Base-by-base conservation (phyloP, 148 eudicot species). In the Chenopodium quinoa region DNA sequence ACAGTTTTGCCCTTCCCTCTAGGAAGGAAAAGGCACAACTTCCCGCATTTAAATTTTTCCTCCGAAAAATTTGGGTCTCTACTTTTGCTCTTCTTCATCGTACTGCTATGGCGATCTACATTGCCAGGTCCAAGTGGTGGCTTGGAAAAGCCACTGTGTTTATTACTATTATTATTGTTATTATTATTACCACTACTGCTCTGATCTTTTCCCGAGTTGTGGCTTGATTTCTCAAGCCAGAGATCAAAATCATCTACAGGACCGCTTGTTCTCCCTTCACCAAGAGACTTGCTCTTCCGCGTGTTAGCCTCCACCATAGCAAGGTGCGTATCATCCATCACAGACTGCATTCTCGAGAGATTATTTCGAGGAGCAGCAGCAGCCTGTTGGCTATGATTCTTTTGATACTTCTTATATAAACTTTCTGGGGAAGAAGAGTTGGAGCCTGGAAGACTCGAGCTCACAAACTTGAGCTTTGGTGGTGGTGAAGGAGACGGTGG, bases 21-120 rank as follows among this genome's bases (percentile, higher is more conserved):
- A 5, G 98, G 97, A 32, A 93, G 60, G 88, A 91, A 91, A 86
- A 94, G 89, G 81, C 98, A 94, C 29, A 93, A 73, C 19, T 93
- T 91, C 27, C 95, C 94, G 44, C 98, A 94, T 85, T 91, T 93
- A 81, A 94, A 90, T 54, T 83, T 84, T 5, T 94, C 92, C 1
- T 88, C 94, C 0, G 48, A 31, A 40, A 76, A 66, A 66, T 67
- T 23, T 9, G 71, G 75, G 47, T 79, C 83, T 67, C 69, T 69
- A 63, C 64, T 83, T 75, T 54, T 79, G 65, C 77, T 56, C 79
- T 50, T 80, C 56, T 66, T 72, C 66, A 50, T 37, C 19, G 16
- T 78, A 31, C 60, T 32, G 31, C 46, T 52, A 37, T 72, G 67
- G 11, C 73, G 80, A 22, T 34, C 56, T 63, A 7, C 54, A 34